Base-by-base conservation (phyloP, 2,329 filamentous ascomycete genomes). In the Gaeumannomyces sp. region DNA sequence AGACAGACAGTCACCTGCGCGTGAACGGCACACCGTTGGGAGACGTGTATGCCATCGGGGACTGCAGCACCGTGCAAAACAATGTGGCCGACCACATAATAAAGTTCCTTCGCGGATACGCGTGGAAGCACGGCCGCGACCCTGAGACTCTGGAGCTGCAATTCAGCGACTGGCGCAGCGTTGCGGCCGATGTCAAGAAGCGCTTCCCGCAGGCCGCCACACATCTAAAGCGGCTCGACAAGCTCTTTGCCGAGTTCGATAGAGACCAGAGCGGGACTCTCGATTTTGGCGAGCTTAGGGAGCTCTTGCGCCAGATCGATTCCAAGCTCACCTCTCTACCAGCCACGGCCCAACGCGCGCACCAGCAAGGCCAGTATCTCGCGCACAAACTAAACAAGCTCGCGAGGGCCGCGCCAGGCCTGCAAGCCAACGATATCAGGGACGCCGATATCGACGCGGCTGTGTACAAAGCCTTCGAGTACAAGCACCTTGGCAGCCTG, bases 1-100 rank as follows among this genome's bases (percentile, higher is more conserved):
- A 98, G 75, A 99, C 95, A 0, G 95, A 99, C 74, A 88, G 92
- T 1, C 94, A 99, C 74, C 88, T 98, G 11, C 92, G 95, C 57
- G 80, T 99, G 0, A 91, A 90, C 66, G 95, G 95, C 64, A 87
- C 95, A 0, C 95, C 95, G 0, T 79, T 98, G 0, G 95, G 95
- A 53, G 94, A 98, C 67, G 93, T 99, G 28, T 99, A 99, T 73
- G 93, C 93, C 61, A 93, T 99, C 67, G 95, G 95, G 19, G 95
- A 99, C 78, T 98, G 95, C 78, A 84, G 92, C 8, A 99, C 96
- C 0, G 94, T 99, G 0, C 96, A 99, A 74, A 99, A 99, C 80
- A 99, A 99, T 71, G 83, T 98, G 2, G 91, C 93, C 3, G 92
- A 96, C 73, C 89, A 97, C 78, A 89, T 99, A 71, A 84, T 97